A percentile compares a stretch with the other conserved stretches of the same genome.
Conservation (phyloP, 176 grass and related monocot genomes). For the Chrysopogon serrulatus region DNA sequence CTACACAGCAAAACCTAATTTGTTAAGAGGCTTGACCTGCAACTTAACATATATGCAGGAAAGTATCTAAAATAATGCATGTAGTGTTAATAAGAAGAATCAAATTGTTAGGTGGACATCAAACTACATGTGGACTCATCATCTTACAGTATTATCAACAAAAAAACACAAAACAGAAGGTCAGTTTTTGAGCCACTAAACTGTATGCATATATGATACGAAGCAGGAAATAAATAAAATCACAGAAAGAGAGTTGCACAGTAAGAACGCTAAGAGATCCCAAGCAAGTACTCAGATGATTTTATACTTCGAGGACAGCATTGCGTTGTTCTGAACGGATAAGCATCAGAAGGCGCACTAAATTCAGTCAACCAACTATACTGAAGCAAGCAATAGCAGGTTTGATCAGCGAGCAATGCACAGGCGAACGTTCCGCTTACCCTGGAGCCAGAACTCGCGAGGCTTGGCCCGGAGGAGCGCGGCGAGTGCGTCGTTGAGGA, state of each 20-base stretch:
- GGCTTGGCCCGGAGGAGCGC: conserved; percentile 57
- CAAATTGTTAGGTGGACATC: background rate
- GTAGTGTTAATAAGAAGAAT: too few relatives aligned
- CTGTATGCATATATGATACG: background rate
- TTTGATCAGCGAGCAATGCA: background rate
- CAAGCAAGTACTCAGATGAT: background rate
- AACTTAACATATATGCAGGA: background rate
- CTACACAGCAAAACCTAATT: background rate
- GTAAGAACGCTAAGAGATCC: background rate
- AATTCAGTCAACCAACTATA: background rate
- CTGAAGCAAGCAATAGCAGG: background rate
- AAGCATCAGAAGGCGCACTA: background rate
- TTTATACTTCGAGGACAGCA: background rate
- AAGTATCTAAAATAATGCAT: background rate
- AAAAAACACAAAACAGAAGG: background rate
- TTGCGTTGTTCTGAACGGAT: background rate
- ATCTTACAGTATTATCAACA: background rate
- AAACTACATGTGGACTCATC: background rate
- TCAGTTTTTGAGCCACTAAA: conserved; percentile 6
- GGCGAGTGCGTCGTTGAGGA: conserved; percentile 70
- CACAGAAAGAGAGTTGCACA: background rate
- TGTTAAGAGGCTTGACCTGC: background rate
- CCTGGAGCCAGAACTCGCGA: conserved; percentile 83
- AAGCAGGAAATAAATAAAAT: background rate
- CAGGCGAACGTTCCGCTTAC: conserved; percentile 19